Conservation (phyloP, 768 basidiomycete species). For the Boletus pseudo-olivaceus region DNA sequence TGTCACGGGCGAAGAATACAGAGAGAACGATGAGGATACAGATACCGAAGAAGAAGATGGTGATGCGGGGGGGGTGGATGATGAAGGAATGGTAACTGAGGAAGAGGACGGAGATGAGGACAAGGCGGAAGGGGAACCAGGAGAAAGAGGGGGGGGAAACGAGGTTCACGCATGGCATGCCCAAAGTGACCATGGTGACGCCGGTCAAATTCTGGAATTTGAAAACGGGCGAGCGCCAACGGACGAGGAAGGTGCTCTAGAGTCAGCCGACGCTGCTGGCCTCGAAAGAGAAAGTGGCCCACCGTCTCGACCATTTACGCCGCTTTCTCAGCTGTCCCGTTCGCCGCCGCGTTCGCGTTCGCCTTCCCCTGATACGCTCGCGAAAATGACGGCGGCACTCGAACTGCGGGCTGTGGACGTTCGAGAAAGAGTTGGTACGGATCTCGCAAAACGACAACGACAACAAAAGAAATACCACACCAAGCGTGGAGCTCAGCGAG, state of each 20-base stretch:
- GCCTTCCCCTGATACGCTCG: slow-evolving; percentile 40
- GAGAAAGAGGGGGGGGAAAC: slow-evolving; percentile 31
- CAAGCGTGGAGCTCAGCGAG: slow-evolving; percentile 58
- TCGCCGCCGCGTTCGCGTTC: slow-evolving; percentile 53
- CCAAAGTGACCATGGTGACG: slow-evolving; percentile 12
- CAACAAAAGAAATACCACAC: slow-evolving; percentile 78
- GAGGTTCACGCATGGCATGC: slow-evolving; percentile 16
- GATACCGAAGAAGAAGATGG: slow-evolving; percentile 36
- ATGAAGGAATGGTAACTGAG: slow-evolving; percentile 24
- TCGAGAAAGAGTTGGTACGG: slow-evolving; percentile 56
- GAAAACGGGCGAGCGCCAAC: slow-evolving; percentile 9
- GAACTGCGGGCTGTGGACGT: slow-evolving; percentile 40
- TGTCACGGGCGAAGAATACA: slow-evolving; percentile 36
- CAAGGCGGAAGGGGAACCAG: slow-evolving; percentile 38
- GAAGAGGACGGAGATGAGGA: slow-evolving; percentile 34
- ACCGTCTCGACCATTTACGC: slow-evolving; percentile 27
- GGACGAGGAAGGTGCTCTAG: slow-evolving; percentile 1
- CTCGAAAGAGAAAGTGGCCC: slow-evolving; percentile 7
- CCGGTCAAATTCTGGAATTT: slow-evolving; percentile 4
- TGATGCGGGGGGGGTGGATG: slow-evolving; percentile 39
- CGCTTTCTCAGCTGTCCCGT: slow-evolving; percentile 44
- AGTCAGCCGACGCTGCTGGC: not conserved
- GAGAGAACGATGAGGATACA: slow-evolving; percentile 26
- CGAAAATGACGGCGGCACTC: slow-evolving; percentile 42
- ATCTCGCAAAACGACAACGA: slow-evolving; percentile 59